Evolutionary conservation across 1,284 basidiomycete species (phyloP).

Genomic region (Hemileia vastatrix): DNA sequence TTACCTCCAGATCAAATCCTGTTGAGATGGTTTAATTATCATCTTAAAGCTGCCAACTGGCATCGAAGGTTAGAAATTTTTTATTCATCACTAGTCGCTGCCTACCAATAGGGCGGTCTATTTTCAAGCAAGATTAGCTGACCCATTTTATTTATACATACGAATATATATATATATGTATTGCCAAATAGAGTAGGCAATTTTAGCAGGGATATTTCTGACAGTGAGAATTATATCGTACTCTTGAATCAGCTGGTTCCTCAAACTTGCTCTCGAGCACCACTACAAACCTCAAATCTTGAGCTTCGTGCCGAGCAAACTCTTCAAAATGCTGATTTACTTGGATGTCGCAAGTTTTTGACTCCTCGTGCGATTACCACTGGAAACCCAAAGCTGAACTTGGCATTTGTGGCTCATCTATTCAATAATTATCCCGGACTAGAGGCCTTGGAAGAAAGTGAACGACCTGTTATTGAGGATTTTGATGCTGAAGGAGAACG

Average conservation of each 20-base stretch:
- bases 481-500: conserved; percentile 46
- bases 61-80: conserved; percentile 17
- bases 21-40: conserved; percentile 45
- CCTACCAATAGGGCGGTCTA: neutral
- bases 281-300: conserved; percentile 41
- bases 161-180: too few species aligned
- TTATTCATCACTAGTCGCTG: too few species aligned
- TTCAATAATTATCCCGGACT: conserved; percentile 45
- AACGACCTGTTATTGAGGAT: conserved; percentile 43
- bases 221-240: conserved; percentile 19
- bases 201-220: conserved; percentile 22
- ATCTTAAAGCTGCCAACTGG: conserved; percentile 45
- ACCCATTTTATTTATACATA: too few species aligned
- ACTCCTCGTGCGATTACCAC: conserved; percentile 44
- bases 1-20: conserved; percentile 45
- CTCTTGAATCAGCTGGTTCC: conserved; percentile 27
- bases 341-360: conserved; percentile 45
- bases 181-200: conserved; percentile 43
- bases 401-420: conserved; percentile 45
- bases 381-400: conserved; percentile 44
- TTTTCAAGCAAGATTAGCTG: too few species aligned
- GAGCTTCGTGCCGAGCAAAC: conserved; percentile 43
- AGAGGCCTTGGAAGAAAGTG: conserved; percentile 42
- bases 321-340: conserved; percentile 43
- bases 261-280: conserved; percentile 39